Conservation (phyloP, 352 stramenopile genomes). For the Globisporangium takayamanum region DNA sequence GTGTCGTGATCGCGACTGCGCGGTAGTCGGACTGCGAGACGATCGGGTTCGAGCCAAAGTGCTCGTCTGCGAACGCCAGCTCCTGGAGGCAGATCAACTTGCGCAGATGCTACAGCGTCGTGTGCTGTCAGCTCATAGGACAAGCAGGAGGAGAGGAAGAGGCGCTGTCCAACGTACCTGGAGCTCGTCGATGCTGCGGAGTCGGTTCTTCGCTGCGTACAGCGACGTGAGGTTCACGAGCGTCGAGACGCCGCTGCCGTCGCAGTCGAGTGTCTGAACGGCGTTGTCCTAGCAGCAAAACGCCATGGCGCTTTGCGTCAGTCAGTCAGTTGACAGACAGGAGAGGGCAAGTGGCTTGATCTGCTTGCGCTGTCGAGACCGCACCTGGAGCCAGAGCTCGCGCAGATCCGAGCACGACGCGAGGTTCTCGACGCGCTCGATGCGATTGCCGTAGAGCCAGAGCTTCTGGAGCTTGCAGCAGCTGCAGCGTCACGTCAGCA, state of each 20-base stretch:
- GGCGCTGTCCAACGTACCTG: slow-evolving; percentile 10
- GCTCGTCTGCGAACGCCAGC: slow-evolving; percentile 64
- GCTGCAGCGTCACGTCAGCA: background rate
- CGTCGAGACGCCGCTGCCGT: slow-evolving; percentile 38
- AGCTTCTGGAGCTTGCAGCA: slow-evolving; percentile 68
- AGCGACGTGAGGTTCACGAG: slow-evolving; percentile 71
- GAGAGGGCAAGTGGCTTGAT: background rate
- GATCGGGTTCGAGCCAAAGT: slow-evolving; percentile 83
- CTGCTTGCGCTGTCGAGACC: background rate
- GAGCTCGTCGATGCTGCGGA: slow-evolving; percentile 67
- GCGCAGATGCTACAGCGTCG: slow-evolving; percentile 27
- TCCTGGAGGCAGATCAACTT: slow-evolving; percentile 48
- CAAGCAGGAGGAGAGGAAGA: background rate
- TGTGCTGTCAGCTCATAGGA: background rate
- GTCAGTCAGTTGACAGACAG: background rate
- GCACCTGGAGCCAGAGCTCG: slow-evolving; percentile 78
- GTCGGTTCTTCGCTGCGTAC: slow-evolving; percentile 66
- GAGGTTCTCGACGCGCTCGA: slow-evolving; percentile 58
- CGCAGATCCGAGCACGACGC: slow-evolving; percentile 56
- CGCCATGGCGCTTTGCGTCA: background rate
- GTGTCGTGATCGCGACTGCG: slow-evolving; percentile 44
- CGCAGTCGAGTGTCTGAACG: slow-evolving; percentile 32
- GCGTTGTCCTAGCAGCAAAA: slow-evolving; percentile 38
- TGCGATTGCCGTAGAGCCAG: slow-evolving; percentile 75
- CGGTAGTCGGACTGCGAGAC: slow-evolving; percentile 65